phyloP scores from a whole-genome alignment of 306 rosid species.

The Dicorynia guianensis region DNA sequence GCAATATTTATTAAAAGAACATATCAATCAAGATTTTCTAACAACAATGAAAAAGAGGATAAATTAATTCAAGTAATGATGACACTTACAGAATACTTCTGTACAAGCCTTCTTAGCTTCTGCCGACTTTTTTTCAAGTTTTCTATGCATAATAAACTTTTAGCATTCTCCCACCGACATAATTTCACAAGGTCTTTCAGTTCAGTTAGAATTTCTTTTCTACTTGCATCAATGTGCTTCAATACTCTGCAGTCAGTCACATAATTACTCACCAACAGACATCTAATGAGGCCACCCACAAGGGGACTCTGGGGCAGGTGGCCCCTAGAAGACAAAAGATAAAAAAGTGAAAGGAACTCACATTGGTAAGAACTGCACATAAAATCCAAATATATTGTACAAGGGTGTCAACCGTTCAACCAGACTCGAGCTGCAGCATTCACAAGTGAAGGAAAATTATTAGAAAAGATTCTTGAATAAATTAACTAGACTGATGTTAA shows the following conservation, averaged over 20 bases:
- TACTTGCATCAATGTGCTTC: slow-evolving; percentile 61
- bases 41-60: neutral
- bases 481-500: neutral
- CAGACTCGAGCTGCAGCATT: slow-evolving; percentile 56
- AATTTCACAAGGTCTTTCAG: slow-evolving; percentile 68
- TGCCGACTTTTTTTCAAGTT: slow-evolving; percentile 68
- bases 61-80: neutral
- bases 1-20: neutral
- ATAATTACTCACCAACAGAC: slow-evolving; percentile 24
- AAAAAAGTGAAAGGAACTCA: slow-evolving; percentile 49
- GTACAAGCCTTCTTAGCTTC: slow-evolving; percentile 82
- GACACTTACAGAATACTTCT: slow-evolving; percentile 78
- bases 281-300: neutral
- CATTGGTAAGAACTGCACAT: slow-evolving; percentile 85
- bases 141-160: slow-evolving; percentile 63
- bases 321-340: slow-evolving; percentile 5
- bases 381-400: slow-evolving; percentile 85
- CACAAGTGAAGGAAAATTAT: slow-evolving; percentile 18
- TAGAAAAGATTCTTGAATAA: slow-evolving; percentile 17
- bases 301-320: neutral
- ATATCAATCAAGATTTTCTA: neutral
- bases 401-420: slow-evolving; percentile 55
- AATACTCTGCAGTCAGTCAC: slow-evolving; percentile 56
- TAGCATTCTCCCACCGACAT: slow-evolving; percentile 73
- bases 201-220: slow-evolving; percentile 64